These are phyloP conservation scores for Blastocystis sp. DNA, from an alignment of 352 stramenopile species.

Conservation along the genomic window DNA sequence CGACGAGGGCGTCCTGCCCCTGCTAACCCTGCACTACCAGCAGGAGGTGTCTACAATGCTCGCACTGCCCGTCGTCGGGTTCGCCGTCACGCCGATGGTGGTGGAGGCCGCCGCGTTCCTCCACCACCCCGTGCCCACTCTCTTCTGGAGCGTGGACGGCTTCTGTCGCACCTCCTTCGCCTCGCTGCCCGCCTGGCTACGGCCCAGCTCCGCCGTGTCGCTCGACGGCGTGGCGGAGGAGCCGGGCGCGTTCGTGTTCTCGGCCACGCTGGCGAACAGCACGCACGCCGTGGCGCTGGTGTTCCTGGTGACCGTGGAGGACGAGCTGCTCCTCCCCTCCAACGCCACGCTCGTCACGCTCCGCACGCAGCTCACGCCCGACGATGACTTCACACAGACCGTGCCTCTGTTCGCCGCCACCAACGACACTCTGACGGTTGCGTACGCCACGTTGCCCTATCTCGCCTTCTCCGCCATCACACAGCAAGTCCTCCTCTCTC, in stretches of 20 bases:
- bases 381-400: not conserved
- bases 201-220: not conserved
- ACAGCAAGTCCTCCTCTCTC: not conserved
- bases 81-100: not conserved
- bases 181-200: not conserved
- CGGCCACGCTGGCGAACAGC: not conserved
- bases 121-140: not conserved
- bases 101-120: not conserved
- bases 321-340: not conserved
- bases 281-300: not conserved
- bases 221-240: not conserved
- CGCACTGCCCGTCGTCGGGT: not conserved
- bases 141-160: slow-evolving; percentile 26
- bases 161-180: not conserved
- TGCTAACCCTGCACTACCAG: not conserved
- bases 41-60: not conserved
- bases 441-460: not conserved
- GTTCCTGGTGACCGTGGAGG: not conserved
- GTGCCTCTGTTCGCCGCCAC: not conserved
- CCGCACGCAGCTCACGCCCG: not conserved
- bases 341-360: not conserved
- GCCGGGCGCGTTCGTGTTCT: not conserved
- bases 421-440: not conserved
- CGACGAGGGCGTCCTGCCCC: not conserved
- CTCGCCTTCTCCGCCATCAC: not conserved